These are phyloP conservation scores for Primulina huaijiensis DNA, from an alignment of 257 asterid genomes.

Conservation along the genomic window DNA sequence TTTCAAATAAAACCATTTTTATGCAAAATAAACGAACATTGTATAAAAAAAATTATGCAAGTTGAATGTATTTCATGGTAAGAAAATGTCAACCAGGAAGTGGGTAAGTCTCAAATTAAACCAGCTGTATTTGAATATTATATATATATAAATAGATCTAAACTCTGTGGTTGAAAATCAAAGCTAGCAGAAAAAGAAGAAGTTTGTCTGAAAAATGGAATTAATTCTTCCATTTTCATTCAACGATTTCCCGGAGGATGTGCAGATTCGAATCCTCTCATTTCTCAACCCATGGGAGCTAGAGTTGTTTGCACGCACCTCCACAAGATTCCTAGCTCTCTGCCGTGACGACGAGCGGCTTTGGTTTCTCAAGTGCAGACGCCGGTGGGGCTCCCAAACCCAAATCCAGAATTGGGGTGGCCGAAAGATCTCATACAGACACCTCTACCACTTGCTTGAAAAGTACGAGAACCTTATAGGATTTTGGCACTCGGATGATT, in stretches of 20 bases:
- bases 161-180: too few relatives aligned
- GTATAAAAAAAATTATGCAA: too few relatives aligned
- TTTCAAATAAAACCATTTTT: too few relatives aligned
- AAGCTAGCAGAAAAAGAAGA: too few relatives aligned
- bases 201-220: conserved; percentile 15
- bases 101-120: too few relatives aligned
- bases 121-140: too few relatives aligned
- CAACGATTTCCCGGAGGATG: conserved; percentile 90
- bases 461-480: conserved; percentile 72
- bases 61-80: too few relatives aligned
- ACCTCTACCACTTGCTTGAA: conserved; percentile 58
- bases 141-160: too few relatives aligned
- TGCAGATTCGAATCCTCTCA: conserved; percentile 79
- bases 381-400: conserved; percentile 87
- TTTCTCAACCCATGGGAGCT: conserved; percentile 67
- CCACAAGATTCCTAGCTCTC: conserved; percentile 55
- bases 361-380: conserved; percentile 86
- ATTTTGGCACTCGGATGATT: conserved; percentile 51
- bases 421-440: conserved; percentile 51
- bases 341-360: conserved; percentile 70
- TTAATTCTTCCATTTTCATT: conserved; percentile 36
- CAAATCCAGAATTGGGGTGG: conserved; percentile 67
- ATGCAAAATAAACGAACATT: too few relatives aligned
- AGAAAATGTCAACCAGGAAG: too few relatives aligned
- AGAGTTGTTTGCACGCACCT: conserved; percentile 68